These are phyloP conservation scores for Trichoderma arundinaceum DNA, from an alignment of 2,329 filamentous ascomycete species.

Conservation along the genomic window DNA sequence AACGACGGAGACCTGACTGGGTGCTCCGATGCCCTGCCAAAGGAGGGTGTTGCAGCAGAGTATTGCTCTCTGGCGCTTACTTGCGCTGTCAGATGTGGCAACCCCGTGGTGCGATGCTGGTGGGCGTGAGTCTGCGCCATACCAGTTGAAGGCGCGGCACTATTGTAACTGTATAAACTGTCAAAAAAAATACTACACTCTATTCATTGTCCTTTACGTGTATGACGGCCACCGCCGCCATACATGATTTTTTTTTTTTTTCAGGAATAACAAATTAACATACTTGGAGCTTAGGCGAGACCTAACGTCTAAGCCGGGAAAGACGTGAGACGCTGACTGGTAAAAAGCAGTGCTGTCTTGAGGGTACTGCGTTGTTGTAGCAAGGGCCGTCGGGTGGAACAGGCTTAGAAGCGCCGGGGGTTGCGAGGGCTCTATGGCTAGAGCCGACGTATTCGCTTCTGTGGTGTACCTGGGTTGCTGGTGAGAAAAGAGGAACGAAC, in stretches of 20 bases:
- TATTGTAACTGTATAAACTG: constrained; percentile 41
- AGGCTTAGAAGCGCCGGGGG: constrained; percentile 57
- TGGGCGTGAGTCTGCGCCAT: constrained; percentile 62
- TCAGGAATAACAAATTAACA: constrained; percentile 39
- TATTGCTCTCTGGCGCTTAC: constrained; percentile 61
- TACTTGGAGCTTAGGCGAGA: constrained; percentile 62
- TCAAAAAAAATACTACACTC: constrained; percentile 13
- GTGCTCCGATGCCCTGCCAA: constrained; percentile 56
- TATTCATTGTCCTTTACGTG: neutral
- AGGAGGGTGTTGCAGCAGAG: constrained; percentile 56
- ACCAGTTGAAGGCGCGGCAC: constrained; percentile 57
- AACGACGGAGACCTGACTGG: constrained; percentile 60
- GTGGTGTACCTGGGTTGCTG: constrained; percentile 58
- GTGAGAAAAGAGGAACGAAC: constrained; percentile 28
- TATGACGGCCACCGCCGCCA: neutral
- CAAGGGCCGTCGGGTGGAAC: constrained; percentile 57
- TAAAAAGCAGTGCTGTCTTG: constrained; percentile 58
- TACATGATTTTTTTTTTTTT: too few relatives aligned
- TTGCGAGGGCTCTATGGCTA: constrained; percentile 61
- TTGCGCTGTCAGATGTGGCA: constrained; percentile 58
- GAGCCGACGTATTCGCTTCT: constrained; percentile 57
- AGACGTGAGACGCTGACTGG: constrained; percentile 51
- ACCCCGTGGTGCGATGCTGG: constrained; percentile 49
- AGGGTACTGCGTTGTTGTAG: constrained; percentile 54
- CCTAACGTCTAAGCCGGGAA: constrained; percentile 58